Conservation (phyloP, 225 moss, liverwort and hornwort genomes). For the Neckera pumila region DNA sequence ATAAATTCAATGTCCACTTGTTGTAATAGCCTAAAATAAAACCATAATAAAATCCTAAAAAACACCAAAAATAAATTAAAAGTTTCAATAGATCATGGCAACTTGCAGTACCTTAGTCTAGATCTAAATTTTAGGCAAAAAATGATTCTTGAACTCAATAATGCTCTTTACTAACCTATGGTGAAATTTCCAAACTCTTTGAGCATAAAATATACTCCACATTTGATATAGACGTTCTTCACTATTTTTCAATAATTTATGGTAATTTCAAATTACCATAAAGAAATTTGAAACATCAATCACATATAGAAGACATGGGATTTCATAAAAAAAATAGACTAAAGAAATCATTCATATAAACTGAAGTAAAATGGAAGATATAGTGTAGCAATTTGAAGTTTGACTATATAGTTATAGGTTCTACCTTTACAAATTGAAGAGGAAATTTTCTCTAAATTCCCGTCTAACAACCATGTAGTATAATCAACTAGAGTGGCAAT, state of each 20-base stretch:
- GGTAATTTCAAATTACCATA: background rate
- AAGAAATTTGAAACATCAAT: background rate
- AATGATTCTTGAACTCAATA: background rate
- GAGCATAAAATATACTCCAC: too few species aligned
- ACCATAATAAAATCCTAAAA: too few species aligned
- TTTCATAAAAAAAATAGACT: background rate
- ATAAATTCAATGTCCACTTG: too few species aligned
- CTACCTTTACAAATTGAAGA: background rate
- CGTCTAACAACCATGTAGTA: background rate
- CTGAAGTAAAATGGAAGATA: background rate
- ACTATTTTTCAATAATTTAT: background rate
- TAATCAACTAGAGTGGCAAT: background rate
- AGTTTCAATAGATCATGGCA: background rate
- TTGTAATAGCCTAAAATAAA: too few species aligned
- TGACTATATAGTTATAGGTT: background rate
- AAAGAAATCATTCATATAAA: background rate
- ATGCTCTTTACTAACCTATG: background rate
- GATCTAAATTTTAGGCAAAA: background rate
- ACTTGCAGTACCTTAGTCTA: fast-evolving
- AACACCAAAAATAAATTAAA: too few species aligned
- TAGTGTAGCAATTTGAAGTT: background rate
- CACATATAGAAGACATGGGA: background rate
- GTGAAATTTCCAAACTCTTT: background rate
- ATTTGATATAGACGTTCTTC: background rate
- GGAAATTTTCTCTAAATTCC: fast-evolving